Conservation (phyloP, 305 asterid species). For the Petunia hybrid region DNA sequence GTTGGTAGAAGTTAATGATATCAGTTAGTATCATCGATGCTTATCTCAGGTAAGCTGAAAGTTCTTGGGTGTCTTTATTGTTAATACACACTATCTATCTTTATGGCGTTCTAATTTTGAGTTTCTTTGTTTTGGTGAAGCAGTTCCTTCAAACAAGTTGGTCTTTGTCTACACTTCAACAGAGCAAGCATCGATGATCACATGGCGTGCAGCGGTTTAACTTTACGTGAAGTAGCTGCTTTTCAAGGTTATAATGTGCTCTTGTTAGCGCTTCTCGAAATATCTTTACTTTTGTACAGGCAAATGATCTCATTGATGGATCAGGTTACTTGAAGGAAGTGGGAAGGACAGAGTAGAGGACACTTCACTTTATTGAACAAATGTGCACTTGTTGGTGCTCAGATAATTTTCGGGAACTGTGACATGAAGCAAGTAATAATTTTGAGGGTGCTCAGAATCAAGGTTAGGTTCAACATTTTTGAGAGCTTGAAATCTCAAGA, state of each 20-base stretch:
- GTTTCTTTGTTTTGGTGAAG: constrained; percentile 11
- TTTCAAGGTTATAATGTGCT: background rate
- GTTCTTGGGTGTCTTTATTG: background rate
- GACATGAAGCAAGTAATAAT: background rate
- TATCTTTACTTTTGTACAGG: constrained; percentile 11
- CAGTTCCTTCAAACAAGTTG: constrained; percentile 4
- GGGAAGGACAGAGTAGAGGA: background rate
- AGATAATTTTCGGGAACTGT: background rate
- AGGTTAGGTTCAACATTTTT: background rate
- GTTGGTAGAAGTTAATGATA: background rate
- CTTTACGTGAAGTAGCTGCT: constrained; percentile 4
- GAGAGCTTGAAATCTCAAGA: background rate
- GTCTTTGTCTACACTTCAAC: background rate
- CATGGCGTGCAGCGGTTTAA: background rate
- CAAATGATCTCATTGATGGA: constrained; percentile 4
- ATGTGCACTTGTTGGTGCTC: constrained; percentile 16
- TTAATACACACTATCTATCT: background rate
- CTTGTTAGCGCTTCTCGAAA: background rate
- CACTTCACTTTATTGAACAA: background rate
- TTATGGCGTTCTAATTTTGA: background rate
- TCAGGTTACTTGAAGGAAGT: constrained; percentile 20
- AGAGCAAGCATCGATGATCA: constrained; percentile 5
- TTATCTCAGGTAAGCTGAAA: constrained; percentile 3
- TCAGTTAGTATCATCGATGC: background rate
- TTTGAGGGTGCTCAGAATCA: constrained; percentile 5